Evolutionary conservation across 345 rosid species (phyloP), one percentile per base, ranked within the genome.

Genomic region (Brassica incana): DNA sequence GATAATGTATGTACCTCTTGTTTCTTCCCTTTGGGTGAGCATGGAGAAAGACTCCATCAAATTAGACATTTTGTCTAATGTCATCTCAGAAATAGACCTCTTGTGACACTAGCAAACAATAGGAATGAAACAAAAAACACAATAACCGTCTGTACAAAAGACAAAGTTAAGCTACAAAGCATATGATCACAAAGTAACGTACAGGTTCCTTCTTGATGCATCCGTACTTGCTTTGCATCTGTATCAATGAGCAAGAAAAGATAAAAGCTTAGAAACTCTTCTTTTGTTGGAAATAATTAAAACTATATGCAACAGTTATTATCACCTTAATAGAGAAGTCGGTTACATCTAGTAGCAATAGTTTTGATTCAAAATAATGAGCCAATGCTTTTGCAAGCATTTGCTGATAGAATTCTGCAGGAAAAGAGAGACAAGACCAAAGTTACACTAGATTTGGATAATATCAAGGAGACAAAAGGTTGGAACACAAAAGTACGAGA

Each of bases 161-260:
- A 56, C 2, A 70, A 35, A 69, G 20, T 2, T 8, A 75, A 69
- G 63, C 66, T 20, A 79, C 15, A 60, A 5, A 7, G 0, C 35
- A 52, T 36, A 52, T 64, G 15, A 65, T 70, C 33, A 62, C 63
- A 66, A 69, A 69, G 80, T 72, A 76, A 77, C 93, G 52, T 88
- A 96, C 99, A 80, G 82, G 32, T 82, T 85, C 97, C 77, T 85
- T 93, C 79, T 73, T 90, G 75, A 76, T 65, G 71, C 88, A 85
- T 12, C 99, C 99, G 25, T 90, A 93, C 82, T 96, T 96, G 89
- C 88, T 88, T 50, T 92, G 99, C 84, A 93, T 85, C 99, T 95
- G 95, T 71, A 61, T 18, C 65, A 73, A 23, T 2, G 12, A 58
- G 54, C 14, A 63, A 1, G 15, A 3, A 66, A 66, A 70, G 6